Base-by-base conservation (phyloP, 2,329 filamentous ascomycete genomes). In the Penicillium olsonii region DNA sequence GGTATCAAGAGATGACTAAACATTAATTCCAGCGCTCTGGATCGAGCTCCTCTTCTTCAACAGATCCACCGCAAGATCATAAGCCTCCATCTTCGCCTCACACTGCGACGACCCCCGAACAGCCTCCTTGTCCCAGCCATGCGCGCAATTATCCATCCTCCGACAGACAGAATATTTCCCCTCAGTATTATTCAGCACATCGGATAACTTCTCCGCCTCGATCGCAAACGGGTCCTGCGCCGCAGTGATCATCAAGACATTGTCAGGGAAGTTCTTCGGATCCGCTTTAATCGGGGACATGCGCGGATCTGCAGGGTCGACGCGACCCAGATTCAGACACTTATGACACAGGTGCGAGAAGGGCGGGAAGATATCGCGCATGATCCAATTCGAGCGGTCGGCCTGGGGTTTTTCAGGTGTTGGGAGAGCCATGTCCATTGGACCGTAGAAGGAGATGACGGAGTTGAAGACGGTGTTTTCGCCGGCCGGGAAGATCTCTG, bases 91-190 rank as follows among this genome's bases (percentile, higher is more conserved):
- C 45, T 61, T 68, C 10, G 53, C 56, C 17, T 57, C 37, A 43
- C 55, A 59, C 29, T 66, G 49, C 15, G 52, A 44, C 2, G 59
- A 62, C 12, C 66, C 70, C 29, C 56, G 51, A 27, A 60, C 49
- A 0, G 53, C 54, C 26, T 60, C 52, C 55, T 73, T 72, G 52
- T 73, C 71, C 57, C 65, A 74, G 3, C 60, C 71, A 60, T 75
- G 71, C 12, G 59, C 61, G 42, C 63, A 65, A 3, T 57, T 60
- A 4, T 67, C 52, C 48, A 68, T 61, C 35, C 62, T 58, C 37
- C 67, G 62, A 49, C 48, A 48, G 11, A 59, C 26, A 2, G 60
- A 54, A 11, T 45, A 27, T 33, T 54, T 53, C 10, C 48, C 51
- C 31, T 54, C 47, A 7, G 48, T 45, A 5, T 31, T 29, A 18